A percentile compares a stretch with the other conserved stretches of the same genome.
Evolutionary conservation across 2,329 filamentous ascomycete genomes (phyloP).

Genomic region (Aspergillus felis): DNA sequence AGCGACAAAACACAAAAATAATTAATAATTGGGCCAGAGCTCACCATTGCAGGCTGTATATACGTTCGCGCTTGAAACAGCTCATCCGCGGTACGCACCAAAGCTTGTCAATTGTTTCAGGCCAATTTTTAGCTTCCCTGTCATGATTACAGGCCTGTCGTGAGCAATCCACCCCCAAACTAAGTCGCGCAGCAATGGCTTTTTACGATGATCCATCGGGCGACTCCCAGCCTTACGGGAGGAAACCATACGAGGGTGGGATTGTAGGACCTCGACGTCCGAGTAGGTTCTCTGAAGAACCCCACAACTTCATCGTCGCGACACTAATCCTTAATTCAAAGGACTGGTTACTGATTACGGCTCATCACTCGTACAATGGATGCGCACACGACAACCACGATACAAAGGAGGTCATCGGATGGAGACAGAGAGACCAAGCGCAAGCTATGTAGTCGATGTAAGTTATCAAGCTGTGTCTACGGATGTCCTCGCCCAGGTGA

Average conservation of each 20-base stretch:
- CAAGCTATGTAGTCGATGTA: constrained; percentile 87
- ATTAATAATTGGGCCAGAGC: background rate
- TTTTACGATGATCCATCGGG: constrained; percentile 37
- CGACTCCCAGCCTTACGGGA: constrained; percentile 30
- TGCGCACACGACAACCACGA: constrained; percentile 73
- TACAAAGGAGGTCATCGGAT: constrained; percentile 68
- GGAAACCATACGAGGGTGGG: constrained; percentile 32
- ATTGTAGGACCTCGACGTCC: constrained; percentile 38
- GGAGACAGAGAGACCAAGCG: constrained; percentile 78
- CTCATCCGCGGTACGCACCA: background rate
- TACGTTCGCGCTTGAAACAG: background rate
- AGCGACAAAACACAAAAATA: background rate
- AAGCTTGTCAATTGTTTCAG: background rate
- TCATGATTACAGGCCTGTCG: constrained; percentile 15
- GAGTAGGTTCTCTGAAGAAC: constrained; percentile 25
- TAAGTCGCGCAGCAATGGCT: constrained; percentile 27
- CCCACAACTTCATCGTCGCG: background rate
- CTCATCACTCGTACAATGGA: constrained; percentile 85
- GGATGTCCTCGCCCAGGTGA: background rate
- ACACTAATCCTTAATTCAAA: constrained; percentile 36
- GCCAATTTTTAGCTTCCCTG: background rate
- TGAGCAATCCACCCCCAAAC: constrained; percentile 5
- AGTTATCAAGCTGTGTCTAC: constrained; percentile 29
- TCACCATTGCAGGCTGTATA: background rate
- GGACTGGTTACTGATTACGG: constrained; percentile 92